Percentiles rank a stretch among this genome's conserved stretches.
Conservation (phyloP, 2,329 filamentous ascomycete genomes). For the Trichoderma lentiforme region DNA sequence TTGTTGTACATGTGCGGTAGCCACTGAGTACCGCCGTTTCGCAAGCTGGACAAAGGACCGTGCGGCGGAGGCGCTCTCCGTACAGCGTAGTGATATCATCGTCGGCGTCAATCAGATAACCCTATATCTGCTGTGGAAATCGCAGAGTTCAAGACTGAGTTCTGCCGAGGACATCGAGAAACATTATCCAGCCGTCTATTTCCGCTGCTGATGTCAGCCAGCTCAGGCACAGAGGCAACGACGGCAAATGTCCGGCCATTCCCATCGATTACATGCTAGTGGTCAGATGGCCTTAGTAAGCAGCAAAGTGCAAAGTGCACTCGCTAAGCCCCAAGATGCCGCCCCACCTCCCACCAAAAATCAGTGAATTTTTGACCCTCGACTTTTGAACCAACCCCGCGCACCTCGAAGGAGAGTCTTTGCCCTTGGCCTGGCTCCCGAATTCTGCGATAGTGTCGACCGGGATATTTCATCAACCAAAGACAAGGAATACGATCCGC, state of each 20-base stretch:
- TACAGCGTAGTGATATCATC: constrained; percentile 39
- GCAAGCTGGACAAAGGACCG: constrained; percentile 42
- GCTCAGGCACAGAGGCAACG: background rate
- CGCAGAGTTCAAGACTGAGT: background rate
- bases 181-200: constrained; percentile 6
- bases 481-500: constrained; percentile 26
- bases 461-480: background rate
- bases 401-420: constrained; percentile 25
- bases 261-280: background rate
- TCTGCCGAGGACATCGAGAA: constrained; percentile 8
- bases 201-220: constrained; percentile 14
- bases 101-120: background rate
- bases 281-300: constrained; percentile 3
- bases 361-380: constrained; percentile 39
- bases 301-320: background rate
- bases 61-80: constrained; percentile 38
- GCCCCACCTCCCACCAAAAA: constrained; percentile 44
- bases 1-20: constrained; percentile 24
- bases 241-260: background rate
- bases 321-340: constrained; percentile 39
- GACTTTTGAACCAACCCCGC: constrained; percentile 37
- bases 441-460: constrained; percentile 21
- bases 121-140: constrained; percentile 15
- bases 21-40: constrained; percentile 32
- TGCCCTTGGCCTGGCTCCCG: constrained; percentile 11